Base-by-base conservation (phyloP, 2,329 filamentous ascomycete genomes). In the Apiospora malaysiana region DNA sequence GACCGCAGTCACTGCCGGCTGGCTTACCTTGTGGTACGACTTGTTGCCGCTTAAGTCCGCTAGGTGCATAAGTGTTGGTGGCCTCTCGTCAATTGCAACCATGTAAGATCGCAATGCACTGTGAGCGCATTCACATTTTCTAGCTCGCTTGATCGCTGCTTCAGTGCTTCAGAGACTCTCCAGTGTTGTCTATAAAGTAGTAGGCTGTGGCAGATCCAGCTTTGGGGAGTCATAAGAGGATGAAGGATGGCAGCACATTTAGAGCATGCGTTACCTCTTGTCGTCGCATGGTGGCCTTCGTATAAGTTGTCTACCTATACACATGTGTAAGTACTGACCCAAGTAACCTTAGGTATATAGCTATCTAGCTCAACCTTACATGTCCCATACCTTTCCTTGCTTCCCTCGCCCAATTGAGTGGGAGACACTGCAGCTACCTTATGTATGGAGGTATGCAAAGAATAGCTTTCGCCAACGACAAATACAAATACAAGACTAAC, bases 21-120 rank as follows among this genome's bases (percentile, higher is more conserved):
- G 47, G 25, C n/a, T 16, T 59, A 25, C 4, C 25, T 14, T 25
- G 14, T 18, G 25, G 25, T 25, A 59, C 18, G 51, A n/a, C 51
- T 63, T 63, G 56, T 63, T 14, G 32, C 56, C 56, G 56, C 27
- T 63, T 63, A 63, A 63, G 32, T 63, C 56, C 56, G 32, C 32
- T 37, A 40, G 56, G 32, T 63, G 56, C 56, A 63, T 37, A 14
- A 63, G 27, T n/a, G n/a, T n/a, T n/a, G n/a, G n/a, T 63, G 56
- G 32, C 18, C 56, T 63, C 9, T 12, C 56, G n/a, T 9, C 18
- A 3, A 63, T 14, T 40, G 9, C 21, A 40, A 63, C n/a, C 12
- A 16, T 59, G 51, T n/a, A 59, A 21, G 56, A 12, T n/a, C 21
- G 40, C 21, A n/a, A 5, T 40, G 0, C 9, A 40, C 1, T 2